Evolutionary conservation across 2,329 filamentous ascomycete genomes (phyloP).

Genomic region (Colletotrichum falcatum): DNA sequence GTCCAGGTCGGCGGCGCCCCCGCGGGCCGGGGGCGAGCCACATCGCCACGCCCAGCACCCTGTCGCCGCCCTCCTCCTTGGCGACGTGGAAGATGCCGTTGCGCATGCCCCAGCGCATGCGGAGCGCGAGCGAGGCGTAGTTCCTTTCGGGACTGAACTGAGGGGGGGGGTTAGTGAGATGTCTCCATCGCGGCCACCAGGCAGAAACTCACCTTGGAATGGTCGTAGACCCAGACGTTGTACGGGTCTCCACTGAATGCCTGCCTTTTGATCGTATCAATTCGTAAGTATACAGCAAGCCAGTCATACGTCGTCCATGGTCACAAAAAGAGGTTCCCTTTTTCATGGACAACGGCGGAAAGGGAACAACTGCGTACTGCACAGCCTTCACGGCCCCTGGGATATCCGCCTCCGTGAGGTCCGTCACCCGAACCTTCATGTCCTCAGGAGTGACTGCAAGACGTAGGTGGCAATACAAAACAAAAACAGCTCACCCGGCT

Average conservation of each 20-base stretch:
- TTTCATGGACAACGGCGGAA: background rate
- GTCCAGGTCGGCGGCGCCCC: conserved; percentile 67
- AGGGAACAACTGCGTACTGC: conserved; percentile 53
- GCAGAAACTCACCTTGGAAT: conserved; percentile 55
- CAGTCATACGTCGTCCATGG: background rate
- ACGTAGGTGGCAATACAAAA: background rate
- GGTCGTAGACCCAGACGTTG: conserved; percentile 73
- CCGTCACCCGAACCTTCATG: conserved; percentile 67
- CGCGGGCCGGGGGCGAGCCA: conserved; percentile 72
- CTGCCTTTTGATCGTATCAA: conserved; percentile 47
- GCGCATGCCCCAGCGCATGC: conserved; percentile 77
- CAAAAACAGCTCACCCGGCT: too few relatives aligned
- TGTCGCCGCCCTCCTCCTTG: conserved; percentile 65
- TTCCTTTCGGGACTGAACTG: conserved; percentile 72
- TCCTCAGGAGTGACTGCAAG: background rate
- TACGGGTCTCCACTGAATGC: conserved; percentile 77
- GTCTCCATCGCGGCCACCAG: too few relatives aligned
- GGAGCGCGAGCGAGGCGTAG: conserved; percentile 70
- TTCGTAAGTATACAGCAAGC: background rate
- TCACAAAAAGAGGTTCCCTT: too few relatives aligned
- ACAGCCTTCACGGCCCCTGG: conserved; percentile 73
- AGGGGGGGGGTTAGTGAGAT: background rate
- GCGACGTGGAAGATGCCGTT: conserved; percentile 78
- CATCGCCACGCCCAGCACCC: conserved; percentile 77
- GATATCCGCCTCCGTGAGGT: conserved; percentile 69